Conservation (phyloP, 805 yeast species). For the Saturnispora dispora region DNA sequence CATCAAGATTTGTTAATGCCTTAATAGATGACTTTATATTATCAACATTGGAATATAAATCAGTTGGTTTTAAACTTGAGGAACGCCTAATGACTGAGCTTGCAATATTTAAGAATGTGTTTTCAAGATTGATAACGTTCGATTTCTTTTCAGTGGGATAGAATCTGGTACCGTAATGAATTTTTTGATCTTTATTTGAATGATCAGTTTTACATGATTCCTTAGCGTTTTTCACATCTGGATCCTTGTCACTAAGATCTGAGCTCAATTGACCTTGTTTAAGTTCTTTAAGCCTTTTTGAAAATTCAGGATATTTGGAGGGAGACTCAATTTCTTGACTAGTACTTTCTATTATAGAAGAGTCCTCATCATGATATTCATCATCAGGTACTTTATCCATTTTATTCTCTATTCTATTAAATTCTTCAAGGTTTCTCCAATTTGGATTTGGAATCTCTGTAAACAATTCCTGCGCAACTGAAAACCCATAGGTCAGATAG, state of each 20-base stretch:
- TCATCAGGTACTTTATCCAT: background rate
- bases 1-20: background rate
- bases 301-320: constrained; percentile 3
- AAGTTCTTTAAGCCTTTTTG: constrained; percentile 5
- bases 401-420: background rate
- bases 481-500: constrained; percentile 13
- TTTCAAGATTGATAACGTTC: background rate
- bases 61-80: background rate
- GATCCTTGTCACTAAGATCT: background rate
- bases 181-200: background rate
- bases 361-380: constrained; percentile 5
- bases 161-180: constrained; percentile 6
- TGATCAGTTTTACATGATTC: background rate
- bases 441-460: constrained; percentile 22
- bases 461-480: constrained; percentile 12
- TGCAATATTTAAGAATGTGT: constrained; percentile 2
- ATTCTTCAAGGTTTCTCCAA: constrained; percentile 1
- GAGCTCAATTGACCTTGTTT: background rate
- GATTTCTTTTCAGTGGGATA: background rate
- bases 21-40: constrained; percentile 2
- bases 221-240: no score
- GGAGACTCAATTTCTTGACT: background rate
- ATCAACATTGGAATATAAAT: background rate
- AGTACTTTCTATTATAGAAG: constrained; percentile 4
- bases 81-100: background rate